These are phyloP conservation scores for Tetrahymena elliotti DNA, from an alignment of 73 alveolate species.

Conservation along the genomic window DNA sequence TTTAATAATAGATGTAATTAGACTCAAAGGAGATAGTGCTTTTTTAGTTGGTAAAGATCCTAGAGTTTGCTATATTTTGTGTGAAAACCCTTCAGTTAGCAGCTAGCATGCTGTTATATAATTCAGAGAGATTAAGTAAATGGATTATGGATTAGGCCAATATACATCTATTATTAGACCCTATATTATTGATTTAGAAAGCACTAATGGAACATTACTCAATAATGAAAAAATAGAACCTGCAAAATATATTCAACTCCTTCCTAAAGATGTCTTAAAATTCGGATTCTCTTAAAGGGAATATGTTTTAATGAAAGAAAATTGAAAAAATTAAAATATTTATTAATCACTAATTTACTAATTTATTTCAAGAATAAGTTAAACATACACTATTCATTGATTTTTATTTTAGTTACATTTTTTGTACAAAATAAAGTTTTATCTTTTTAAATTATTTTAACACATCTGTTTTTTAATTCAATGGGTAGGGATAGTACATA, in stretches of 20 bases:
- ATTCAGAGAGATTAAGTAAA: conserved; percentile 64
- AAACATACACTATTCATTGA: no score
- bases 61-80: conserved; percentile 73
- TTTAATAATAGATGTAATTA: background rate
- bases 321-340: background rate
- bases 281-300: conserved; percentile 90
- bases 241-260: conserved; percentile 82
- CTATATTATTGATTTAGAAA: conserved; percentile 91
- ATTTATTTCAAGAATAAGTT: no score
- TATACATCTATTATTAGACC: conserved; percentile 59
- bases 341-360: no score
- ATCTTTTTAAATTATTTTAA: no score
- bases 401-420: no score
- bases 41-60: conserved; percentile 82
- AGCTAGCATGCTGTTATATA: conserved; percentile 94
- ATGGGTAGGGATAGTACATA: no score
- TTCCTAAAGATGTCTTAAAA: conserved; percentile 82
- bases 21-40: conserved; percentile 23
- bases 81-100: conserved; percentile 79
- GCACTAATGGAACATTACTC: conserved; percentile 87
- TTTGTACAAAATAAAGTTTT: no score
- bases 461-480: no score
- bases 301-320: conserved; percentile 74
- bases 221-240: conserved; percentile 83
- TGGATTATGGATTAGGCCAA: conserved; percentile 16